Evolutionary conservation across 1,284 basidiomycete genomes (phyloP), one percentile per base, ranked within the genome.

Genomic region (Austropuccinia psidii): DNA sequence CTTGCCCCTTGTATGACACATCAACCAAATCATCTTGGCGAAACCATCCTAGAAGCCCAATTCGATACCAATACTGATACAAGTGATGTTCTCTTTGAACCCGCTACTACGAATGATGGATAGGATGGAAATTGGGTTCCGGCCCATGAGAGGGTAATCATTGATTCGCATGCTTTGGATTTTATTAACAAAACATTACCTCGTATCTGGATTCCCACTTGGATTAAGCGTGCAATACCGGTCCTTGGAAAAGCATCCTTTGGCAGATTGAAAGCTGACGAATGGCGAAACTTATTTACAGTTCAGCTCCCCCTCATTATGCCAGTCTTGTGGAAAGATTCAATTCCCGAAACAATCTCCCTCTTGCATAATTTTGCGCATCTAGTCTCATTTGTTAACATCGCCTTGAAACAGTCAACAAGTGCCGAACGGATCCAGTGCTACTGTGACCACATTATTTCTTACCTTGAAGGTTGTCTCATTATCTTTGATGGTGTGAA

Each of bases 261-360:
- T 43, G 76, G 76, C 7, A 54, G 61, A 31, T 61, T 76, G 11
- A 75, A 67, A 37, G 76, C 76, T 0, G 57, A 76, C 29, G 69
- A 76, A 35, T 76, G 75, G 54, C 29, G 70, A 11, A 57, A 50
- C 9, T 19, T 74, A 0, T 41, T 45, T 11, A 66, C 73, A 0
- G 45, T 77, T 0, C 73, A 75, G 17, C 33, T 77, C 5, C 66
- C 66, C 2, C 66, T 68, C 27, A 68, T 68, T 31, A 6, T 68
- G n/a, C 50, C 39, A 2, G 1, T n/a, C 2, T 41, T 15, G 15
- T 68, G 66, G 66, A 29, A n/a, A 21, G 29, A 45, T 5, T 2
- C 2, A 19, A 2, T 43, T 17, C 52, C 33, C 4, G 39, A 15
- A 2, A 24, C 27, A 6, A 8, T 2, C 17, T 54, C 52, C 6